Evolutionary conservation across 2,329 filamentous ascomycete genomes (phyloP), one percentile per base, ranked within the genome.

Genomic region (Pseudopithomyces chartarum): DNA sequence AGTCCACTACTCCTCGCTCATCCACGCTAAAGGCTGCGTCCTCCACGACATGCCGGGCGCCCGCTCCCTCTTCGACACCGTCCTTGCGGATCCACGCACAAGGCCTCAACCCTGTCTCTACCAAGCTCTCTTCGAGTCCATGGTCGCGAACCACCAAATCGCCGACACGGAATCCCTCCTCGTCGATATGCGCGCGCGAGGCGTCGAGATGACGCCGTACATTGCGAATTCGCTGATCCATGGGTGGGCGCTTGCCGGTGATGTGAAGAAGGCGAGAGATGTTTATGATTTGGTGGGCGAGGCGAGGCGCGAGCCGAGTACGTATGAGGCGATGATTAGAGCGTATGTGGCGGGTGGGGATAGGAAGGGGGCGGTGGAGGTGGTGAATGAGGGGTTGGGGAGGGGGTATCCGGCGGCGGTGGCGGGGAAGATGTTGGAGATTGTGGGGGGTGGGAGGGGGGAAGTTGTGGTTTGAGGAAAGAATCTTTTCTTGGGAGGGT

Each of bases 211-310:
- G 82, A 98, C 95, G 2, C 90, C 95, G 0, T 99, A 99, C 79
- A 98, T 99, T 72, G 95, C 95, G 71, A 99, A 99, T 81, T 97
- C 94, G 6, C 84, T 99, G 44, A 98, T 99, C 70, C 93, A 98
- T 72, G 95, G 95, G 61, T 99, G 95, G 94, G 91, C 94, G 20
- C 85, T 89, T 13, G 90, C 90, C 74, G 89, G 90, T 77, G 85
- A 96, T 61, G 90, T 98, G 43, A 78, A 80, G 58, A 93, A 92
- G 76, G 91, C 92, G 17, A 87, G 88, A 70, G 80, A 84, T 22
- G 87, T 97, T 59, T 99, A 96, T 73, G 84, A 90, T 57, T 83
- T 85, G n/a, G 88, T 99, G 3, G 85, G 88, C 8, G 84, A 86
- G 26, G 85, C 87, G 53, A 92, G 89, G 79, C 88, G 95, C 55